phyloP scores from a whole-genome alignment of 169 alveolate genomes.

The Theileria orientalis region DNA sequence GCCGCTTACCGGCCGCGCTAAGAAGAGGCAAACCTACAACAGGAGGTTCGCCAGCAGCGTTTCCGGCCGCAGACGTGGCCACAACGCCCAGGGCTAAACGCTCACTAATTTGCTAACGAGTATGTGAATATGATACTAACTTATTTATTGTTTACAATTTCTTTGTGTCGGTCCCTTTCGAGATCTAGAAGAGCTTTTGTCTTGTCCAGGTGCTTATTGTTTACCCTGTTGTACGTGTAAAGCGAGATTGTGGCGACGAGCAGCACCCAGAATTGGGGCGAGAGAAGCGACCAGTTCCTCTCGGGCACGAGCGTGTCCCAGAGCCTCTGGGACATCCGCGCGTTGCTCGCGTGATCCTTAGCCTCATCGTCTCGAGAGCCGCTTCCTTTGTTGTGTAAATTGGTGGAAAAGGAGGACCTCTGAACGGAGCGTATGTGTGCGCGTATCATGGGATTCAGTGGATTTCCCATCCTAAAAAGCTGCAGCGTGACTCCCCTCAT shows the following conservation, averaged over 20 bases:
- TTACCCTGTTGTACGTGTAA: conserved; percentile 36
- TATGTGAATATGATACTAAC: neutral
- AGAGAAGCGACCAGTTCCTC: conserved; percentile 46
- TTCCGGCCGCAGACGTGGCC: conserved; percentile 81
- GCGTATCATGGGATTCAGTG: no score
- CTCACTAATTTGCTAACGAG: neutral
- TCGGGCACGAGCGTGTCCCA: conserved; percentile 65
- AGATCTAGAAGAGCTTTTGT: neutral
- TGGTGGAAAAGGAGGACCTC: no score
- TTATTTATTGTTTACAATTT: neutral
- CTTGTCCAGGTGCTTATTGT: conserved; percentile 16
- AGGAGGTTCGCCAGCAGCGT: conserved; percentile 90
- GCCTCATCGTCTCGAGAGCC: no score
- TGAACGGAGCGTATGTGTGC: no score
- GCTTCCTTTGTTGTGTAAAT: no score
- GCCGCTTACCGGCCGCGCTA: conserved; percentile 96
- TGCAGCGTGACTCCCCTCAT: neutral
- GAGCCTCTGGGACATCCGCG: conserved; percentile 20
- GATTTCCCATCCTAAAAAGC: neutral
- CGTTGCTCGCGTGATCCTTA: neutral
- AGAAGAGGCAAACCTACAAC: conserved; percentile 95
- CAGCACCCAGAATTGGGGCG: conserved; percentile 53
- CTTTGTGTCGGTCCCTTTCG: conserved; percentile 1
- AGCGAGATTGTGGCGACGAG: conserved; percentile 27
- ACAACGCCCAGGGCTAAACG: conserved; percentile 70